phyloP scores from a whole-genome alignment of 2,329 filamentous ascomycete genomes.

The Colletotrichum graminicola region DNA sequence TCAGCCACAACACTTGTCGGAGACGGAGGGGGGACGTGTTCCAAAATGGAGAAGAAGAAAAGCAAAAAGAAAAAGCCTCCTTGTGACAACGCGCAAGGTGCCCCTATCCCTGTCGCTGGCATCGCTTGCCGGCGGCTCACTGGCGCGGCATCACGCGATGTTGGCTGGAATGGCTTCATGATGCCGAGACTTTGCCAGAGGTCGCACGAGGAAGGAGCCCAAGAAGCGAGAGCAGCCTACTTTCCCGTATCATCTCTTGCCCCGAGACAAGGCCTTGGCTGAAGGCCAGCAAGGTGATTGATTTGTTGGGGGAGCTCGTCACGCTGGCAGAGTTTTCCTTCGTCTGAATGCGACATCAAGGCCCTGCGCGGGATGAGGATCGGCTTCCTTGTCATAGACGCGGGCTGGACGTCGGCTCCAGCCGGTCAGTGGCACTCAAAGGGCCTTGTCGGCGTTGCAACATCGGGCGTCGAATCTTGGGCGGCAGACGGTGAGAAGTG shows the following conservation, averaged over 20 bases:
- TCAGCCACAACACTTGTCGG: background rate
- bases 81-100: too few relatives aligned
- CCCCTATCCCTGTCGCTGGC: too few relatives aligned
- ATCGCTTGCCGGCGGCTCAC: too few relatives aligned
- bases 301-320: constrained; percentile 8
- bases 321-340: background rate
- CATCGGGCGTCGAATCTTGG: constrained; percentile 9
- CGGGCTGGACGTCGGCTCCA: constrained; percentile 27
- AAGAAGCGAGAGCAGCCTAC: constrained; percentile 9
- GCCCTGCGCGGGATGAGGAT: constrained; percentile 25
- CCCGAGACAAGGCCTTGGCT: constrained; percentile 16
- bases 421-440: constrained; percentile 1
- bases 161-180: constrained; percentile 31
- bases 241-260: constrained; percentile 24
- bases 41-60: background rate
- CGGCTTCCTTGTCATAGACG: constrained; percentile 7
- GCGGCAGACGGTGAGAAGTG: background rate
- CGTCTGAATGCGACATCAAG: background rate
- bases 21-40: background rate
- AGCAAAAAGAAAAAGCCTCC: too few relatives aligned
- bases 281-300: constrained; percentile 3
- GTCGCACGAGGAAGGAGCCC: constrained; percentile 33
- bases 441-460: background rate
- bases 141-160: constrained; percentile 26
- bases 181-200: constrained; percentile 25